These are phyloP conservation scores for Sphagnum contortum DNA, from an alignment of 225 moss, liverwort and hornwort genomes.

Conservation along the genomic window DNA sequence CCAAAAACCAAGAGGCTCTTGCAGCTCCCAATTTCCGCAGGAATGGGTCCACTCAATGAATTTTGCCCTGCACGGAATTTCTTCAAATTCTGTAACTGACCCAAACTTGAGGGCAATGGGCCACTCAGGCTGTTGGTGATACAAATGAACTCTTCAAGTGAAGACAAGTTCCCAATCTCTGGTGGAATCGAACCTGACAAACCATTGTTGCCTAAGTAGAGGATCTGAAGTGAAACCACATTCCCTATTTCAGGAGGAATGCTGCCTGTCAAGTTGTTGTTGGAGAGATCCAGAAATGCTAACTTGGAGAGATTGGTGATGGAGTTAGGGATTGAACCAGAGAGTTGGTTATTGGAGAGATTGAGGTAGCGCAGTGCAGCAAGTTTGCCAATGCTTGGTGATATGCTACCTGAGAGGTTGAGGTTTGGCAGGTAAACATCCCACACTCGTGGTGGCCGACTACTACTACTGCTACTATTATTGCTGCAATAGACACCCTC, in stretches of 20 bases:
- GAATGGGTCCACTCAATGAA: neutral
- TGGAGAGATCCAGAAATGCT: neutral
- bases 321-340: conserved; percentile 23
- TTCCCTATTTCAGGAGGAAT: neutral
- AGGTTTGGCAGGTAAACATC: conserved; percentile 20
- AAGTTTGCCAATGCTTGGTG: conserved; percentile 33
- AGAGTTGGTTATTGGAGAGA: conserved; percentile 23
- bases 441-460: conserved; percentile 16
- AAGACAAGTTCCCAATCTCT: conserved; percentile 16
- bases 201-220: conserved; percentile 12
- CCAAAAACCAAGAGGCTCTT: too few species aligned
- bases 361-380: conserved; percentile 34
- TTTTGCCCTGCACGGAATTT: neutral
- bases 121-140: conserved; percentile 16
- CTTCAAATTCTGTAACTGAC: conserved; percentile 4
- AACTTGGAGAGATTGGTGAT: neutral
- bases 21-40: neutral
- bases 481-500: conserved; percentile 28
- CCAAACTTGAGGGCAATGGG: conserved; percentile 11
- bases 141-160: conserved; percentile 21
- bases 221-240: neutral
- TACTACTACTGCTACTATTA: too few species aligned
- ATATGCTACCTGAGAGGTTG: conserved; percentile 35
- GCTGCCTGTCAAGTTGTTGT: neutral
- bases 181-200: conserved; percentile 27